Evolutionary conservation across 306 rosid species (phyloP).

Genomic region (Dryas alaskensis): DNA sequence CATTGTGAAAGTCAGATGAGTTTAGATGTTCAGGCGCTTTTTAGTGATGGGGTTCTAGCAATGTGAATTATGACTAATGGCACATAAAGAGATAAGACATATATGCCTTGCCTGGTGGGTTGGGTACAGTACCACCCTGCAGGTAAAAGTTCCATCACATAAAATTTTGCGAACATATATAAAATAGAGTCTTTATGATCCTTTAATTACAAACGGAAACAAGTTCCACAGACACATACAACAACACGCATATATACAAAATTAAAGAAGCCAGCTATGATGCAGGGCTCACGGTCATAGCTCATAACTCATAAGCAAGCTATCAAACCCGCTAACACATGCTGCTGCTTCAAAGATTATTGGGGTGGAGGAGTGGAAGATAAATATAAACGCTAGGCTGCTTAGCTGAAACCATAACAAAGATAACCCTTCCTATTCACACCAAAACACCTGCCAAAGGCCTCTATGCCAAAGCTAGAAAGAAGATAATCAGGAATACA

Average conservation of each 20-base stretch:
- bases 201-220: conserved; percentile 35
- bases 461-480: conserved; percentile 16
- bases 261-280: conserved; percentile 18
- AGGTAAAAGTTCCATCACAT: conserved; percentile 3
- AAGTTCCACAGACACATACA: conserved; percentile 32
- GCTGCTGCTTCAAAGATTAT: conserved; percentile 30
- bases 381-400: conserved; percentile 14
- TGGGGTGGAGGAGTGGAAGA: not conserved
- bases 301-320: conserved; percentile 12
- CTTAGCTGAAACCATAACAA: conserved; percentile 12
- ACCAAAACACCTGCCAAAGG: conserved; percentile 34
- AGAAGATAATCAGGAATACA: conserved; percentile 34
- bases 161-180: conserved; percentile 9
- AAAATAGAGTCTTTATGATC: conserved; percentile 4
- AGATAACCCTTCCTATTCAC: conserved; percentile 35
- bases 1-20: too few relatives aligned
- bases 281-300: conserved; percentile 35
- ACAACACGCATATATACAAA: conserved; percentile 47
- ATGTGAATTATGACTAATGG: too few relatives aligned
- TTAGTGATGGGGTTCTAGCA: too few relatives aligned
- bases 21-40: too few relatives aligned
- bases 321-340: conserved; percentile 14
- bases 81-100: too few relatives aligned
- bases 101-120: too few relatives aligned
- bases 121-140: too few relatives aligned